Evolutionary conservation across 2,329 filamentous ascomycete genomes (phyloP).

Genomic region (Xylogone sp.): DNA sequence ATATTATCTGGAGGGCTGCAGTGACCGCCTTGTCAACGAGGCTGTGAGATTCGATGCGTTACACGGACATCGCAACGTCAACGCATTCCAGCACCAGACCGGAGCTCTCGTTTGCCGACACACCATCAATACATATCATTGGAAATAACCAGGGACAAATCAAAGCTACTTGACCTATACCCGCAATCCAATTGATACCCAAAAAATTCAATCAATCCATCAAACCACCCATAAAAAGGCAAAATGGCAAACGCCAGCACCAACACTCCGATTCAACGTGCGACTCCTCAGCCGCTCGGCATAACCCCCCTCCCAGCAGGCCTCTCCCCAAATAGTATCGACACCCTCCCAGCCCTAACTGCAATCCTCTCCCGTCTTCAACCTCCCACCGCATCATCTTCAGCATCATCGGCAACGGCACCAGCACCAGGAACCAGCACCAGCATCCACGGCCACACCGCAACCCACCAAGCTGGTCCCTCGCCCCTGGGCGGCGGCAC

Average conservation of each 20-base stretch:
- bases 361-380: conserved; percentile 73
- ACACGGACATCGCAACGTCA: no score
- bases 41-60: no score
- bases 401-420: no score
- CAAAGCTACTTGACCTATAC: no score
- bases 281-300: conserved; percentile 29
- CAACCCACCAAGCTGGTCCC: conserved; percentile 23
- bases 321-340: conserved; percentile 78
- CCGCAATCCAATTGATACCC: no score
- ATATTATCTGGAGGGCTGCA: no score
- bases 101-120: no score
- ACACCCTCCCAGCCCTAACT: conserved; percentile 79
- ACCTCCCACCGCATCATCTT: conserved; percentile 36
- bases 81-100: no score
- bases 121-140: no score
- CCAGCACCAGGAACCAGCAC: conserved; percentile 19
- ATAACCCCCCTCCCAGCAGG: conserved; percentile 45
- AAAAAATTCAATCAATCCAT: background rate
- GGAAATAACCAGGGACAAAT: no score
- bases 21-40: no score
- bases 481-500: conserved; percentile 21
- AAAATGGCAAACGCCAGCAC: conserved; percentile 14
- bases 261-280: conserved; percentile 12
- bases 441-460: background rate
- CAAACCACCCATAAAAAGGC: background rate